These are phyloP conservation scores for Nicotiana attenuata DNA, from an alignment of 257 asterid genomes.

Conservation along the genomic window DNA sequence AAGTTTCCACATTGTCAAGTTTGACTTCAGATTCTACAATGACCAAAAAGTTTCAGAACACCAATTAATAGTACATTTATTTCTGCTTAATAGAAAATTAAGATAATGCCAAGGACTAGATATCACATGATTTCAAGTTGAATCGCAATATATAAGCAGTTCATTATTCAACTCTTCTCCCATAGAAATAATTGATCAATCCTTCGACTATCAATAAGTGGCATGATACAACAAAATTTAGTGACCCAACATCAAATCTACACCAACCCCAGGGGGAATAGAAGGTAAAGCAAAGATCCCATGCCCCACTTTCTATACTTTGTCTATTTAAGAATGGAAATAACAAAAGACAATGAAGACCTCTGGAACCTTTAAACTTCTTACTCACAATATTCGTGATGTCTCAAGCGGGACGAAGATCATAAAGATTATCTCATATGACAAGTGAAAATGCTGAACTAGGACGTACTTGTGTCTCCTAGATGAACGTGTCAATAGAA, in stretches of 20 bases:
- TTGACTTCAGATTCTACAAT: conserved; percentile 89
- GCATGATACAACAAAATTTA: conserved; percentile 5
- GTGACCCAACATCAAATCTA: background rate
- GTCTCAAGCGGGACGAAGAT: background rate
- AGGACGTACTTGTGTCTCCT: background rate
- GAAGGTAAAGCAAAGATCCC: background rate
- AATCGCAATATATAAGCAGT: background rate
- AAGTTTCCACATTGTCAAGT: conserved; percentile 92
- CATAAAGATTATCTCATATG: background rate
- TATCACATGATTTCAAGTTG: background rate
- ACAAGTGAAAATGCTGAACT: background rate
- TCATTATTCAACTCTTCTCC: background rate
- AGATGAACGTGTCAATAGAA: background rate
- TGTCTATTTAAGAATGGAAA: background rate
- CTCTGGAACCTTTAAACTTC: background rate
- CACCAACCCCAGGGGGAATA: background rate
- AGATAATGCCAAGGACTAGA: background rate
- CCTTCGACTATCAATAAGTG: background rate
- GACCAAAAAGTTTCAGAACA: background rate
- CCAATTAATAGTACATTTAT: background rate
- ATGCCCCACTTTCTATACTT: background rate
- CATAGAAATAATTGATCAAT: background rate
- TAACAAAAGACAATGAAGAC: background rate
- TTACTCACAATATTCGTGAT: background rate
- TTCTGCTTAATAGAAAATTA: background rate